Evolutionary conservation across 2,329 filamentous ascomycete species (phyloP).

Genomic region (Coccinonectria pachysandricola): DNA sequence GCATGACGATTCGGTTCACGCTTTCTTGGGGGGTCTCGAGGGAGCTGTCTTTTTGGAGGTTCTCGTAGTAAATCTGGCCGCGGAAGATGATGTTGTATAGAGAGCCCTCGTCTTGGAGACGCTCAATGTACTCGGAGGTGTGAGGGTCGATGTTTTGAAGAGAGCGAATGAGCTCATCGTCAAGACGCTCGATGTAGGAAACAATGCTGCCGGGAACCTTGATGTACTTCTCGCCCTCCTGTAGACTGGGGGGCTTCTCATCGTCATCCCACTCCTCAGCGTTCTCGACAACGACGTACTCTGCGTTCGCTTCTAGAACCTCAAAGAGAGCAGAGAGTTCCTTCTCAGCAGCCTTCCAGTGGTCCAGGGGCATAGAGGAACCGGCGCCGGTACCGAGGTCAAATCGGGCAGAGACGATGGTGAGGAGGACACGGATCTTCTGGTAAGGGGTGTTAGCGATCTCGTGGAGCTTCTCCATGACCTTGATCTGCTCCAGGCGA

Average conservation of each 20-base stretch:
- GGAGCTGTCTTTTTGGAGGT: conserved; percentile 57
- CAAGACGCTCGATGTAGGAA: conserved; percentile 87
- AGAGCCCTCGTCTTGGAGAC: conserved; percentile 78
- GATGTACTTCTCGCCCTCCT: conserved; percentile 67
- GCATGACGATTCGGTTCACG: conserved; percentile 86
- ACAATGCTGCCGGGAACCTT: conserved; percentile 89
- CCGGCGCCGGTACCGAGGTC: conserved; percentile 72
- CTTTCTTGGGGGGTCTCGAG: conserved; percentile 74
- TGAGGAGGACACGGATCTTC: conserved; percentile 82
- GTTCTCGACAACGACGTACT: conserved; percentile 79
- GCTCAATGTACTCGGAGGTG: conserved; percentile 96
- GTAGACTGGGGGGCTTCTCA: conserved; percentile 75
- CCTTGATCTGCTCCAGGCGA: conserved; percentile 83
- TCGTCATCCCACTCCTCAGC: conserved; percentile 99
- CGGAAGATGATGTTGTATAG: conserved; percentile 91
- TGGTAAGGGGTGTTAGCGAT: conserved; percentile 89
- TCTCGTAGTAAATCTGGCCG: conserved; percentile 79
- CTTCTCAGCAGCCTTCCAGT: conserved; percentile 91
- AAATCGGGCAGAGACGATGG: conserved; percentile 86
- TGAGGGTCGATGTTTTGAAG: conserved; percentile 96
- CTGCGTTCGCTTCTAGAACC: conserved; percentile 66
- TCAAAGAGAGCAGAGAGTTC: conserved; percentile 71
- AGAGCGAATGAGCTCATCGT: conserved; percentile 95
- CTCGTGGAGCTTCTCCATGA: conserved; percentile 92
- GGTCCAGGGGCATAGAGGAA: conserved; percentile 82